These are phyloP conservation scores for Cadophora gregata DNA, from an alignment of 2,329 filamentous ascomycete genomes.

Conservation along the genomic window DNA sequence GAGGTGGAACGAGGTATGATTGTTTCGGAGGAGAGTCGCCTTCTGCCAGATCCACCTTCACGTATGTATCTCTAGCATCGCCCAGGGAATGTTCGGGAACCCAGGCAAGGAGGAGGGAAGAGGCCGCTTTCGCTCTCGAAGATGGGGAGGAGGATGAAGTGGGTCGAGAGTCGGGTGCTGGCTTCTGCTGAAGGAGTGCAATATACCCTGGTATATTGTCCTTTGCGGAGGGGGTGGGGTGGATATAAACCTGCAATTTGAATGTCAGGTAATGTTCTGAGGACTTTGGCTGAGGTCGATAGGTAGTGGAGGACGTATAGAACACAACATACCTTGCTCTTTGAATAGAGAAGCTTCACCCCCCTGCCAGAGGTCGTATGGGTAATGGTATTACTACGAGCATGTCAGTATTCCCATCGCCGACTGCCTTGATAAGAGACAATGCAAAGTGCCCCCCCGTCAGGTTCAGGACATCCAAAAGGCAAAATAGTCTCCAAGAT, in stretches of 20 bases:
- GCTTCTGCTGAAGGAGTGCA: constrained; percentile 89
- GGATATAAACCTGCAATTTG: constrained; percentile 80
- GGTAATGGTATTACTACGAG: constrained; percentile 74
- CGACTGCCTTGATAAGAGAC: not conserved
- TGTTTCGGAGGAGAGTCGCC: constrained; percentile 81
- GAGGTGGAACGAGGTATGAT: constrained; percentile 88
- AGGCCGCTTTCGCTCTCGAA: constrained; percentile 57
- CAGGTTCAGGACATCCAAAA: not conserved
- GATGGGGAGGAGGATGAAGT: constrained; percentile 48
- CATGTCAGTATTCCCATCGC: not conserved
- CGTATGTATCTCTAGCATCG: constrained; percentile 85
- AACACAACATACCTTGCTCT: constrained; percentile 81
- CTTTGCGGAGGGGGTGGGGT: constrained; percentile 89
- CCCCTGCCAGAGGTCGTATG: constrained; percentile 78
- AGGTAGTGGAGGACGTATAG: not conserved
- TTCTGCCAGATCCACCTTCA: constrained; percentile 91
- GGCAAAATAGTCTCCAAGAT: not conserved
- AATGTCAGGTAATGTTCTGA: constrained; percentile 26
- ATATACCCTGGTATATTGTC: constrained; percentile 97
- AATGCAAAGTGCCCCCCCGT: not conserved
- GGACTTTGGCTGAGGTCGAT: not conserved
- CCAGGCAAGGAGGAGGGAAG: constrained; percentile 89
- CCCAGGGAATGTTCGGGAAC: constrained; percentile 88
- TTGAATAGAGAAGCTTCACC: constrained; percentile 92
- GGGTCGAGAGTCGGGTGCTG: constrained; percentile 45